phyloP scores from a whole-genome alignment of 2,329 filamentous ascomycete genomes.

The Parastagonospora nodorum region DNA sequence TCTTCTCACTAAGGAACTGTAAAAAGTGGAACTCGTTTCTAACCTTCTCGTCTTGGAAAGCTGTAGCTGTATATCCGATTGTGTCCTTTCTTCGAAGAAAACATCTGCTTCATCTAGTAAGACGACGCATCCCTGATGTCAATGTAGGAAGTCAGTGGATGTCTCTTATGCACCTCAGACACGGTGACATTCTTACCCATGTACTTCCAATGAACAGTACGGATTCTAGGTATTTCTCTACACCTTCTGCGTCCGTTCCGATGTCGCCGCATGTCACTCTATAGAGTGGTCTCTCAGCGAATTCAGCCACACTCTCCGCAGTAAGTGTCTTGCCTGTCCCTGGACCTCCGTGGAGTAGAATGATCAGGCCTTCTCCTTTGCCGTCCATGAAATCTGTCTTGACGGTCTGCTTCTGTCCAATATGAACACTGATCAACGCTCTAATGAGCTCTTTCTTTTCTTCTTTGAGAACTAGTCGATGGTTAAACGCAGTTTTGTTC shows the following conservation, averaged over 20 bases:
- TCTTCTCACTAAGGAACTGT: conserved; percentile 15
- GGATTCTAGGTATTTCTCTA: conserved; percentile 15
- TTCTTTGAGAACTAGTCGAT: conserved; percentile 48
- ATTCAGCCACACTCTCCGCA: conserved; percentile 11
- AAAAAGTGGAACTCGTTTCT: conserved; percentile 14
- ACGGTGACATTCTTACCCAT: not conserved
- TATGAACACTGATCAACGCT: conserved; percentile 22
- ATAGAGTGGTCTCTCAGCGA: conserved; percentile 9
- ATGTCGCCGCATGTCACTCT: conserved; percentile 12
- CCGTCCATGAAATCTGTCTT: conserved; percentile 52
- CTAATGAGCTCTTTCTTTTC: conserved; percentile 56
- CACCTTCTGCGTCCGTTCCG: conserved; percentile 13
- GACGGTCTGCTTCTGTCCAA: not conserved
- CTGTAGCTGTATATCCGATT: conserved; percentile 10
- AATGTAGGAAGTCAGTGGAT: conserved; percentile 43
- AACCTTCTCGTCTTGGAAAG: conserved; percentile 15
- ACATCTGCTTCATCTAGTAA: conserved; percentile 49
- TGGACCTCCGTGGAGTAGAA: conserved; percentile 21
- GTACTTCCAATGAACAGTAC: not conserved
- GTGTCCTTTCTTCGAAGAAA: conserved; percentile 59
- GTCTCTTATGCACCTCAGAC: conserved; percentile 4
- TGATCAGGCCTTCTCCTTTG: conserved; percentile 25
- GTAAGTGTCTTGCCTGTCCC: conserved; percentile 26
- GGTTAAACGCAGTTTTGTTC: conserved; percentile 3
- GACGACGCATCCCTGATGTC: conserved; percentile 53